Base-by-base conservation (phyloP, 1,284 basidiomycete genomes). In the Ustilago esculenta region DNA sequence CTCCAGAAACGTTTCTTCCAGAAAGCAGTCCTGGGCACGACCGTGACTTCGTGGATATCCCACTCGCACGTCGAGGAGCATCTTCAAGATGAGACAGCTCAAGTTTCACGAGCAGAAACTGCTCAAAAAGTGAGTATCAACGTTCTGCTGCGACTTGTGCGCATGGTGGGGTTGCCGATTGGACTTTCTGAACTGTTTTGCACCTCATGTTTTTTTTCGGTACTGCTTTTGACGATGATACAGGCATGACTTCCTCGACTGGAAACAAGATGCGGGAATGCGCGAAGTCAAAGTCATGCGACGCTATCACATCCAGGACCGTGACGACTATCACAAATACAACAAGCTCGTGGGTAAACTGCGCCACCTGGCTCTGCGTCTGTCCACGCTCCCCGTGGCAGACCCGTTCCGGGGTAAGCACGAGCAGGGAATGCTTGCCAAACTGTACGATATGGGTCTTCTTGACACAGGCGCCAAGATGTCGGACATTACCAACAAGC, bases 371-470 rank as follows among this genome's bases (percentile, higher is more conserved):
- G 90, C 93, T 1, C 92, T 97, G 83, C 88, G 92, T 20, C 83
- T 98, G 56, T 90, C 94, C 33, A 86, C 93, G 30, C 87, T 99
- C 7, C 92, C 95, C 0, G 86, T 93, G 0, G 88, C 92, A 67
- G 95, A 98, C 83, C 91, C 94, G 2, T 94, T 92, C 83, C 87
- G 96, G 20, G 72, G 88, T 14, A 88, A 90, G 67, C 92, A 92
- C 87, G 92, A 99, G 84, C 87, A 85, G 32, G 89, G 91, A 75
- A 86, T 98, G 43, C 87, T 99, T 47, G 89, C 90, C 72, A 98
- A 98, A 83, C 87, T 98, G 59, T 99, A 97, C 85, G 96, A 99
- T 83, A 92, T 96, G 86, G 96, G 95, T 51, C 88, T 98, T 40
- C 87, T 99, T 60, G 84, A 85, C 80, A 78, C 90, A 10, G 81